Evolutionary conservation across 1,284 basidiomycete genomes (phyloP).

Genomic region (Xanthoconium separans): DNA sequence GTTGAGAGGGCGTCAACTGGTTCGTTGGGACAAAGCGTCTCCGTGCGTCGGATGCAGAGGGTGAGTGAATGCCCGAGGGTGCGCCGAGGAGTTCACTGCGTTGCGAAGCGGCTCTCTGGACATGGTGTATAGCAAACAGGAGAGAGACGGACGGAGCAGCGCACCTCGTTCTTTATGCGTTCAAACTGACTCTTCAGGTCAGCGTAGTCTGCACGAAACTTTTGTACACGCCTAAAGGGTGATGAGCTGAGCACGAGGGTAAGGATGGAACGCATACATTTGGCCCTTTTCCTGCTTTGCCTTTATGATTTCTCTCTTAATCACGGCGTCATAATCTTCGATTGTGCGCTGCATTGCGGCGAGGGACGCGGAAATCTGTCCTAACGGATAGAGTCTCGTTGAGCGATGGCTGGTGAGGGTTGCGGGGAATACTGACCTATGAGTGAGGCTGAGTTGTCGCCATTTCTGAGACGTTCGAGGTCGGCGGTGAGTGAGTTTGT

Average conservation of each 20-base stretch:
- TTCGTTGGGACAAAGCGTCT: constrained; percentile 54
- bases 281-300: constrained; percentile 93
- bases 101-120: constrained; percentile 54
- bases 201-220: constrained; percentile 73
- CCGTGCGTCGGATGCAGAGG: constrained; percentile 50
- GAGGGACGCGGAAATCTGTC: constrained; percentile 92
- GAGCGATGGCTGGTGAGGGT: neutral
- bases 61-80: constrained; percentile 47
- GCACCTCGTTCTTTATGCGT: constrained; percentile 54
- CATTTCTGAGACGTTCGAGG: constrained; percentile 76
- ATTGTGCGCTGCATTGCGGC: constrained; percentile 90
- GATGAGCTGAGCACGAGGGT: constrained; percentile 2
- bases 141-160: neutral
- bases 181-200: constrained; percentile 76
- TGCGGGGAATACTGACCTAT: constrained; percentile 58
- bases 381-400: constrained; percentile 44
- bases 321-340: constrained; percentile 96
- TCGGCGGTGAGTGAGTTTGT: constrained; percentile 87
- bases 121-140: neutral
- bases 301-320: constrained; percentile 90
- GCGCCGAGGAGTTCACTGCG: constrained; percentile 60
- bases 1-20: constrained; percentile 37
- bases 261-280: constrained; percentile 54
- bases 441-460: constrained; percentile 77
- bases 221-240: constrained; percentile 70